Evolutionary conservation across 2,329 filamentous ascomycete genomes (phyloP).

Genomic region (Coniochaeta sp.): DNA sequence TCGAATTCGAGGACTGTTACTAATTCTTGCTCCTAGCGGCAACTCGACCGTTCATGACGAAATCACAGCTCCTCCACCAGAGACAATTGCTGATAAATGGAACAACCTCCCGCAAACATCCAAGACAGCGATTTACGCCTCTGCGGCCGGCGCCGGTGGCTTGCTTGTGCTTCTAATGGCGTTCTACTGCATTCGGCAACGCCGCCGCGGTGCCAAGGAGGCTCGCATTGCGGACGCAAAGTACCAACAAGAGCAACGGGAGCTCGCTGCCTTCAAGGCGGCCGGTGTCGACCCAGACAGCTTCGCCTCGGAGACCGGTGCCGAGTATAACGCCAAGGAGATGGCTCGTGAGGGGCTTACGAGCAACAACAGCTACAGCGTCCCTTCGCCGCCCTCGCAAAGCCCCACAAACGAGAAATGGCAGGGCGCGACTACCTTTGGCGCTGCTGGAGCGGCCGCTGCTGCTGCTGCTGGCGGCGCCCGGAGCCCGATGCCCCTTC

Average conservation of each 20-base stretch:
- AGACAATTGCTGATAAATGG: slow-evolving; percentile 46
- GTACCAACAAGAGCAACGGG: slow-evolving; percentile 38
- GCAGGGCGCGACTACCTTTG: slow-evolving; percentile 10
- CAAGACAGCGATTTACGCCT: slow-evolving; percentile 46
- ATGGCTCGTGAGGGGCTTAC: slow-evolving; percentile 20
- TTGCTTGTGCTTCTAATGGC: slow-evolving; percentile 31
- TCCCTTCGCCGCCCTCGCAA: slow-evolving; percentile 18
- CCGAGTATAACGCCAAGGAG: slow-evolving; percentile 29
- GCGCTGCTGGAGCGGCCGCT: slow-evolving; percentile 7
- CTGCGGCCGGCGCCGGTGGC: slow-evolving; percentile 35
- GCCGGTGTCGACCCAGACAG: slow-evolving; percentile 40
- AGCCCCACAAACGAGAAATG: slow-evolving; percentile 22
- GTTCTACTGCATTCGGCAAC: slow-evolving; percentile 49
- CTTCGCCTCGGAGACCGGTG: slow-evolving; percentile 23
- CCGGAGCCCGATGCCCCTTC: slow-evolving; percentile 19
- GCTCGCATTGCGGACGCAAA: slow-evolving; percentile 36
- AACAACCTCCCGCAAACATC: slow-evolving; percentile 37
- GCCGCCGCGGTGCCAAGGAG: slow-evolving; percentile 42
- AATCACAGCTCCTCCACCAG: slow-evolving; percentile 29
- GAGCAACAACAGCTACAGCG: slow-evolving; percentile 21
- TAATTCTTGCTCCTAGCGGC: slow-evolving; percentile 27
- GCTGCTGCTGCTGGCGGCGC: slow-evolving; percentile 12
- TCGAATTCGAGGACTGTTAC: neutral
- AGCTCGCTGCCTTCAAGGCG: slow-evolving; percentile 41
- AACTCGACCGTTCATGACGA: slow-evolving; percentile 47